Evolutionary conservation across 257 asterid species (phyloP).

Genomic region (Solanum dulcamara): DNA sequence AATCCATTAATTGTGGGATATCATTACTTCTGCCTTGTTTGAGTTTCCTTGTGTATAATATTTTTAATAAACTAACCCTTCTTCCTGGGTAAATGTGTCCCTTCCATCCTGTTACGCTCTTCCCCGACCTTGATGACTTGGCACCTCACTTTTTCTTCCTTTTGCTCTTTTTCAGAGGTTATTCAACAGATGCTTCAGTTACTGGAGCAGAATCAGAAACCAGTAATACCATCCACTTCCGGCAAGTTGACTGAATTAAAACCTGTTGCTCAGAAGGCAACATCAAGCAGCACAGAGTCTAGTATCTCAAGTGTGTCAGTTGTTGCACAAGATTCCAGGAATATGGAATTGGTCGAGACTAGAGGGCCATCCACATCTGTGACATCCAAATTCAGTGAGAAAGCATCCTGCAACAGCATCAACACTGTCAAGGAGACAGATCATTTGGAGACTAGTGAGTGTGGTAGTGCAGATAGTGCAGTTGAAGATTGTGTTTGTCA

Average conservation of each 20-base stretch:
- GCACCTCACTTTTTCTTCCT: not conserved
- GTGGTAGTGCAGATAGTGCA: slow-evolving; percentile 28
- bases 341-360: not conserved
- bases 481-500: slow-evolving; percentile 34
- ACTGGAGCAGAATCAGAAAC: slow-evolving; percentile 22
- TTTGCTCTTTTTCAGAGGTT: slow-evolving; percentile 23
- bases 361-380: not conserved
- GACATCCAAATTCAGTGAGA: slow-evolving; percentile 11
- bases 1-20: not conserved
- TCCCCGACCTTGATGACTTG: not conserved
- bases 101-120: not conserved
- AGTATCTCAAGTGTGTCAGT: slow-evolving; percentile 24
- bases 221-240: slow-evolving; percentile 7
- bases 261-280: slow-evolving; percentile 7
- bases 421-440: slow-evolving; percentile 7
- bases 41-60: not conserved
- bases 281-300: slow-evolving; percentile 23
- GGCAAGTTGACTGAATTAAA: slow-evolving; percentile 2
- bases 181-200: slow-evolving; percentile 35
- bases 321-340: slow-evolving; percentile 13
- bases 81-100: not conserved
- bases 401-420: not conserved
- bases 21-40: not conserved
- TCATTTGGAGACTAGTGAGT: slow-evolving; percentile 18
- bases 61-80: not conserved